Base-by-base conservation (phyloP, 2,329 filamentous ascomycete genomes). In the Lithohypha guttulata region DNA sequence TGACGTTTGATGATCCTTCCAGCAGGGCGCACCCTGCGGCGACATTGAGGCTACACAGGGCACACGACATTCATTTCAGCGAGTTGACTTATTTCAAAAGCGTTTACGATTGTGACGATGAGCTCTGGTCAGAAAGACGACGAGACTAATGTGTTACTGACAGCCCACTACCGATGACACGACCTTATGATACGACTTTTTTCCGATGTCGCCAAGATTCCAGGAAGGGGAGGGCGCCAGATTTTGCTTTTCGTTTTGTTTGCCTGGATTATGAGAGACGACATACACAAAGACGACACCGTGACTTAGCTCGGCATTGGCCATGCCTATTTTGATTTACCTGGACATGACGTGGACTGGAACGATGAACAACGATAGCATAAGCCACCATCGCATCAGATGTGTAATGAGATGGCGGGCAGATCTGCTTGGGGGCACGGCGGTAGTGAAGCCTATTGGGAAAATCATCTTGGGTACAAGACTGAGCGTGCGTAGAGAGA, bases 181-280 rank as follows among this genome's bases (percentile, higher is more conserved):
- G 44, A 50, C 37, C 35, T 48, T 43, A 51, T 39, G 50, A 51
- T 34, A 51, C 47, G 50, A 52, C 37, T 50, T 47, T 48, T 42
- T 31, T 47, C 47, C 18, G n/a, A 27, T 10, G 15, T 13, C 13
- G 26, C 26, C 26, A 19, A 37, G 21, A 37, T 11, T 30, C 7
- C 25, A 18, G 23, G 15, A 29, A 20, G 14, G 17, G 34, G 19
- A 4, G 17, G 34, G 34, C 34, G 23, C 34, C 29, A 26, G 34
- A 19, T 30, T 19, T 29, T 29, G 34, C 34, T 10, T 14, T 37
- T 3, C n/a, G n/a, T n/a, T n/a, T n/a, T n/a, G n/a, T n/a, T n/a
- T n/a, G 15, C 4, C 26, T 25, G 8, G 11, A 25, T 17, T 14
- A 35, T 25, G 33, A 35, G 33, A 30, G 3, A 37, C 23, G 34